A percentile compares a stretch with the other conserved stretches of the same genome.
Evolutionary conservation across 1,139 yeast species (phyloP).

Genomic region (Geotrichum macrosporum): DNA sequence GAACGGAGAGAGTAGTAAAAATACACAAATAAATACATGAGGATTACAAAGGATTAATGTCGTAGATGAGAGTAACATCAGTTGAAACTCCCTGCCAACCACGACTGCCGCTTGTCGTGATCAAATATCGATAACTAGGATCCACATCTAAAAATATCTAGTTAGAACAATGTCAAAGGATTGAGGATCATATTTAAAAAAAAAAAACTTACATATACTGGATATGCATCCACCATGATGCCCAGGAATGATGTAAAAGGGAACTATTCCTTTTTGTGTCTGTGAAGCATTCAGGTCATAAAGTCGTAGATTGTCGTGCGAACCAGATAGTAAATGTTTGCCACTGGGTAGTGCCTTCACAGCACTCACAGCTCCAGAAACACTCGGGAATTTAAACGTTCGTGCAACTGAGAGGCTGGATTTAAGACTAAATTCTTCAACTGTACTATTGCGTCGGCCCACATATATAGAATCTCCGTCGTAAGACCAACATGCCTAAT

Average conservation of each 20-base stretch:
- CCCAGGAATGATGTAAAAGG: slow-evolving; percentile 57
- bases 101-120: slow-evolving; percentile 89
- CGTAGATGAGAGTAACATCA: slow-evolving; percentile 77
- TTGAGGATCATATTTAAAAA: too few species aligned
- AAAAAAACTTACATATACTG: slow-evolving; percentile 36
- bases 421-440: slow-evolving; percentile 77
- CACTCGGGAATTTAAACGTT: slow-evolving; percentile 69
- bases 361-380: slow-evolving; percentile 88
- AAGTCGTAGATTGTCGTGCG: slow-evolving; percentile 81
- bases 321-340: slow-evolving; percentile 77
- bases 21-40: background rate
- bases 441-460: slow-evolving; percentile 84
- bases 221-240: slow-evolving; percentile 67
- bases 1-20: too few species aligned
- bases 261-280: slow-evolving; percentile 36
- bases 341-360: slow-evolving; percentile 78
- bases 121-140: slow-evolving; percentile 80
- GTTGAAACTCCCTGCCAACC: slow-evolving; percentile 89
- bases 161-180: slow-evolving; percentile 5
- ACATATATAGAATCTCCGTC: slow-evolving; percentile 76
- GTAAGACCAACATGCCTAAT: slow-evolving; percentile 79
- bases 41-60: slow-evolving; percentile 43
- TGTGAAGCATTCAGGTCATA: slow-evolving; percentile 63
- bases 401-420: slow-evolving; percentile 54
- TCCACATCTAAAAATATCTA: slow-evolving; percentile 54